Evolutionary conservation across 768 basidiomycete species (phyloP).

Genomic region (Nevesoporus exiguus): DNA sequence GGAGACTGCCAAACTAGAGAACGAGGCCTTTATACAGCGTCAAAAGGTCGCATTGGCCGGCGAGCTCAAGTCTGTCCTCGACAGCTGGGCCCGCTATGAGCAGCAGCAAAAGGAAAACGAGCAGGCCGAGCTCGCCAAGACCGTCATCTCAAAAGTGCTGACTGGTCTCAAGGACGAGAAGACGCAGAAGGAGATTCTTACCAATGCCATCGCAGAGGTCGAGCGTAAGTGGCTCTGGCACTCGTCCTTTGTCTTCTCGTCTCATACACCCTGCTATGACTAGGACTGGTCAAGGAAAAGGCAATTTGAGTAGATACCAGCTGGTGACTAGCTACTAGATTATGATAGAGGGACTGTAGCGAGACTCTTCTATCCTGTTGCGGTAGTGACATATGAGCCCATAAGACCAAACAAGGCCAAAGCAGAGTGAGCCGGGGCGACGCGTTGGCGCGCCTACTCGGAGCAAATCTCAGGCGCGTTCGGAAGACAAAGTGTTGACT

Average conservation of each 20-base stretch:
- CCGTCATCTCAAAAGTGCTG: slow-evolving; percentile 85
- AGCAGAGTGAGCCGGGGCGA: slow-evolving; percentile 28
- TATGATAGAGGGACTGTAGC: slow-evolving; percentile 20
- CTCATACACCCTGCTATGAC: slow-evolving; percentile 3
- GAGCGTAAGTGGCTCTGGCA: slow-evolving; percentile 69
- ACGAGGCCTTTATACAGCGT: slow-evolving; percentile 82
- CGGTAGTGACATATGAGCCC: neutral
- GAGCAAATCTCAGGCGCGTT: slow-evolving; percentile 17
- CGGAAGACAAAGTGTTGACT: neutral
- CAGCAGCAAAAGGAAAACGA: slow-evolving; percentile 96
- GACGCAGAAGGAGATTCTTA: slow-evolving; percentile 80
- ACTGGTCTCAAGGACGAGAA: slow-evolving; percentile 82
- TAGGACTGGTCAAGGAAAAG: slow-evolving; percentile 91
- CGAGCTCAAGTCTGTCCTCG: slow-evolving; percentile 92
- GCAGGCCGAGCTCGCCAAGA: slow-evolving; percentile 87
- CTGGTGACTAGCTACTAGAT: slow-evolving; percentile 27
- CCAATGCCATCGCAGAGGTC: slow-evolving; percentile 79
- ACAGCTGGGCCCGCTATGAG: slow-evolving; percentile 98
- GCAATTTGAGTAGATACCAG: slow-evolving; percentile 58
- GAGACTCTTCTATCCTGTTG: slow-evolving; percentile 3
- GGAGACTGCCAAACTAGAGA: slow-evolving; percentile 92
- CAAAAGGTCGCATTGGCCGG: slow-evolving; percentile 84
- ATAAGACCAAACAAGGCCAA: slow-evolving; percentile 26
- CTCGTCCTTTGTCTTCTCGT: neutral
- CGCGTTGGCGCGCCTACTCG: slow-evolving; percentile 25